Evolutionary conservation across 768 basidiomycete genomes (phyloP).

Genomic region (Collybia nuda): DNA sequence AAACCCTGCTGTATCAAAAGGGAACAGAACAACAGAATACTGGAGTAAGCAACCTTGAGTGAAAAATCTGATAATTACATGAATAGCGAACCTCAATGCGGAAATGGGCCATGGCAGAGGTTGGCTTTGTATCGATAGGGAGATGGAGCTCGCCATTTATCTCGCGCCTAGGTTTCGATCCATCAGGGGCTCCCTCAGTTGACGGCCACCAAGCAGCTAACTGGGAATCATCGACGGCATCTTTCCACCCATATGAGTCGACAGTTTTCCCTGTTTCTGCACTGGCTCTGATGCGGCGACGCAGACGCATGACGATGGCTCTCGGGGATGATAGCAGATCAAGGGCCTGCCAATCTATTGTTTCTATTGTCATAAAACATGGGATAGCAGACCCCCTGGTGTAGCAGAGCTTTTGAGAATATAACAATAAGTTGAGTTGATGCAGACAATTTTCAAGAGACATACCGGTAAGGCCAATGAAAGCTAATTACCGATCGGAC

Average conservation of each 20-base stretch:
- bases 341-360: slow-evolving; percentile 31
- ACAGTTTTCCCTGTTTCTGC: slow-evolving; percentile 4
- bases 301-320: slow-evolving; percentile 30
- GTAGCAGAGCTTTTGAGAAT: slow-evolving; percentile 32
- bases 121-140: slow-evolving; percentile 30
- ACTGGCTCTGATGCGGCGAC: slow-evolving; percentile 22
- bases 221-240: slow-evolving; percentile 25
- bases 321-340: slow-evolving; percentile 32
- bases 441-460: not conserved
- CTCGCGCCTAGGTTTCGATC: slow-evolving; percentile 11
- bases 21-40: slow-evolving; percentile 38
- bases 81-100: slow-evolving; percentile 29
- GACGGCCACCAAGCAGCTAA: slow-evolving; percentile 33
- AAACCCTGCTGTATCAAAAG: slow-evolving; percentile 32
- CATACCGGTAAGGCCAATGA: slow-evolving; percentile 40
- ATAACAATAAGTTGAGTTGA: not conserved
- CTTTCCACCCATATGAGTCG: slow-evolving; percentile 16
- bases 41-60: slow-evolving; percentile 9
- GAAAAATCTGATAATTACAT: not conserved
- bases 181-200: slow-evolving; percentile 8
- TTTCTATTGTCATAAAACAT: slow-evolving; percentile 27
- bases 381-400: slow-evolving; percentile 41
- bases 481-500: slow-evolving; percentile 22
- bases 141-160: slow-evolving; percentile 39
- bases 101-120: slow-evolving; percentile 37